phyloP scores from a whole-genome alignment of 1,284 basidiomycete species.

The Coniferiporia weirii region DNA sequence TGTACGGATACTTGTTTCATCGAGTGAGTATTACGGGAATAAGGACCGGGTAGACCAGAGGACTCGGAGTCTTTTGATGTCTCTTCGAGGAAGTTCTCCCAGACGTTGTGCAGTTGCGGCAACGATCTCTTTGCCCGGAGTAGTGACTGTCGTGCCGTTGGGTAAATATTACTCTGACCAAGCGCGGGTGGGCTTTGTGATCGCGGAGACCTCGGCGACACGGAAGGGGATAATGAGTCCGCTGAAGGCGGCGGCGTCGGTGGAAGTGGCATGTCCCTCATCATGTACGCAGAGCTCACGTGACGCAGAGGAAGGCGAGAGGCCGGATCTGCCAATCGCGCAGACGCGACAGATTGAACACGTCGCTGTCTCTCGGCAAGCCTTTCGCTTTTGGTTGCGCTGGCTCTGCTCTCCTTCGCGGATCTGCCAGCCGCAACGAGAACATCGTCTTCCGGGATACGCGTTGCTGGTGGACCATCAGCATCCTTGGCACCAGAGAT shows the following conservation, averaged over 20 bases:
- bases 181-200: not conserved
- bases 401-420: constrained; percentile 12
- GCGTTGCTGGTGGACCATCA: not conserved
- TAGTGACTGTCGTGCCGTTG: not conserved
- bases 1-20: not conserved
- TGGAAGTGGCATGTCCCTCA: not conserved
- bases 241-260: not conserved
- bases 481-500: too few relatives aligned
- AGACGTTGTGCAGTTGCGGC: constrained; percentile 15
- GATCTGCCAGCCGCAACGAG: constrained; percentile 13
- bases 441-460: constrained; percentile 14
- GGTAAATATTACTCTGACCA: not conserved
- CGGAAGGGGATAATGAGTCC: constrained; percentile 1
- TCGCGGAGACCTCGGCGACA: not conserved
- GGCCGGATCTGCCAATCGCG: not conserved
- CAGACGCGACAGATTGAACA: constrained; percentile 7
- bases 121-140: constrained; percentile 14
- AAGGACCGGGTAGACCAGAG: not conserved
- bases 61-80: constrained; percentile 8
- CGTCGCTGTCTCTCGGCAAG: constrained; percentile 4
- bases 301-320: constrained; percentile 5
- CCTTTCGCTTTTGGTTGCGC: not conserved
- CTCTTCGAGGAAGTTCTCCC: constrained; percentile 17
- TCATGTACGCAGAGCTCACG: constrained; percentile 13
- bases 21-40: not conserved